phyloP scores from a whole-genome alignment of 139 green algal genomes.

The Zygnema cylindricum region DNA sequence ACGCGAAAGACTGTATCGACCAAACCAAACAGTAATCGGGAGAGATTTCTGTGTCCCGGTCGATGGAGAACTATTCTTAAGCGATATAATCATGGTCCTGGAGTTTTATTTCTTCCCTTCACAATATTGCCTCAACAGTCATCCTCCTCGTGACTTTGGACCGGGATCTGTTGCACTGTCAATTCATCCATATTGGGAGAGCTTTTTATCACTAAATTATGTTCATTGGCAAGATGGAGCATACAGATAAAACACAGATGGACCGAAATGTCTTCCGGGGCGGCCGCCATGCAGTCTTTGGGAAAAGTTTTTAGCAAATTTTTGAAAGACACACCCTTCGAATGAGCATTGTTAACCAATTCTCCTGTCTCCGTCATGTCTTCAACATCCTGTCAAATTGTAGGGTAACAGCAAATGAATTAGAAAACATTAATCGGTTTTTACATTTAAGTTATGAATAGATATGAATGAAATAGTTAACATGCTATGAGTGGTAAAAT shows the following conservation, averaged over 20 bases:
- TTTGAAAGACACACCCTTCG: slow-evolving; percentile 58
- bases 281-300: slow-evolving; percentile 63
- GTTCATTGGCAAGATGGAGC: slow-evolving; percentile 95
- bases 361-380: too few relatives aligned
- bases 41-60: background rate
- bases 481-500: too few relatives aligned
- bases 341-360: background rate
- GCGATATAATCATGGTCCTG: background rate
- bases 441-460: too few relatives aligned
- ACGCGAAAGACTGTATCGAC: background rate
- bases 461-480: too few relatives aligned
- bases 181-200: slow-evolving; percentile 41
- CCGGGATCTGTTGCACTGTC: too few relatives aligned
- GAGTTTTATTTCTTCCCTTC: too few relatives aligned
- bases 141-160: too few relatives aligned
- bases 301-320: slow-evolving; percentile 71
- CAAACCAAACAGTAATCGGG: background rate
- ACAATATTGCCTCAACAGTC: too few relatives aligned
- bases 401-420: too few relatives aligned
- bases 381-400: too few relatives aligned
- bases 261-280: slow-evolving; percentile 79
- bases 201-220: slow-evolving; percentile 73
- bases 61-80: background rate
- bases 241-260: slow-evolving; percentile 97
- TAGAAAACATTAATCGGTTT: too few relatives aligned